Base-by-base conservation (phyloP, 768 basidiomycete genomes). In the Dentipellis sp. region DNA sequence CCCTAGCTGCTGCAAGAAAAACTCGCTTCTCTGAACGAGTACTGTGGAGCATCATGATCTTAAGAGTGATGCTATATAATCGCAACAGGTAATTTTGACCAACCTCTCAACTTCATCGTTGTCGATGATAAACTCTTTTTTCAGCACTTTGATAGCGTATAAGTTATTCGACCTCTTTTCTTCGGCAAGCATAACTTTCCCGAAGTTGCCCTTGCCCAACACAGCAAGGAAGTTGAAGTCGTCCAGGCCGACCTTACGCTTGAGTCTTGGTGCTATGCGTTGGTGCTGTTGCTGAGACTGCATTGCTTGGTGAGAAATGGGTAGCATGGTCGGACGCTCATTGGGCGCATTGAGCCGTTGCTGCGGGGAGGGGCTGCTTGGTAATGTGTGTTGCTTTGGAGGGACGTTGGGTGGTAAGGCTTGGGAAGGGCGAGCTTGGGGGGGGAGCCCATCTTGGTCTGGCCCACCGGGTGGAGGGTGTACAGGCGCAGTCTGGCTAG, bases 71-170 rank as follows among this genome's bases (percentile, higher is more conserved):
- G 34, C 14, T 3, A 42, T 34, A 17, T 9, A 40, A 46, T 19
- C 35, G 34, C 38, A 29, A 22, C 48, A 17, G 55, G 35, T 45
- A n/a, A 40, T 34, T 21, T 12, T 21, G 11, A 46, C 55, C 16
- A 35, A 95, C 95, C 94, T 97, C 73, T 98, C 97, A 3, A 99
- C 94, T 76, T 98, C 97, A 70, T 99, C 97, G 59, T 99, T 98
- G 69, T 99, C 97, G 64, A 99, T 98, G 69, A 99, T 98, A 67
- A 99, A 98, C 72, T 98, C 97, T 69, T 99, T 99, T 80, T 99
- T 99, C 68, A 99, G 68, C n/a, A 99, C 97, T 72, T 99, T 99
- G 77, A 99, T 97, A n/a, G 97, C 97, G 67, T 89, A 98, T 55
- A 98, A 71, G 52, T 80, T 83, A 63, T 83, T 91, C 52, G 84